phyloP scores from a whole-genome alignment of 768 basidiomycete genomes.

The Kwoniella botswanensis region DNA sequence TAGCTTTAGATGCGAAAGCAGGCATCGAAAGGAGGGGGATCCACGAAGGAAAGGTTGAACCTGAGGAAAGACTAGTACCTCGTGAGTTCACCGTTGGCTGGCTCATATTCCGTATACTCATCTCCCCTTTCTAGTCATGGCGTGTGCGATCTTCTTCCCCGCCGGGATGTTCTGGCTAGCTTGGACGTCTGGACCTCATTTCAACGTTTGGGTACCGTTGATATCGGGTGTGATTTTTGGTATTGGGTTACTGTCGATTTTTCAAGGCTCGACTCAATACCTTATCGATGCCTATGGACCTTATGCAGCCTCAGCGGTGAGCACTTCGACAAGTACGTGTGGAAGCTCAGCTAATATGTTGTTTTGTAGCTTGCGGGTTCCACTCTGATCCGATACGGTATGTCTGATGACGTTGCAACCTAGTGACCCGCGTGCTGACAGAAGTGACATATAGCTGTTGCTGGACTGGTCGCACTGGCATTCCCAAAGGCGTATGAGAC shows the following conservation, averaged over 20 bases:
- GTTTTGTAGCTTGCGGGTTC: constrained; percentile 25
- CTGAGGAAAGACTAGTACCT: constrained; percentile 40
- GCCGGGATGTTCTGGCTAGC: constrained; percentile 43
- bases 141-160: constrained; percentile 25
- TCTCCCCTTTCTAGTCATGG: constrained; percentile 23
- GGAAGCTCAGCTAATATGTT: not conserved
- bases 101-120: not conserved
- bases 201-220: constrained; percentile 33
- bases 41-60: constrained; percentile 35
- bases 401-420: not conserved
- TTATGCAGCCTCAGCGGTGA: constrained; percentile 38
- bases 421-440: constrained; percentile 2
- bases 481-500: constrained; percentile 34
- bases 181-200: constrained; percentile 32
- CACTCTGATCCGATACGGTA: constrained; percentile 35
- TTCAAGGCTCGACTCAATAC: constrained; percentile 38
- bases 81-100: constrained; percentile 20
- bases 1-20: constrained; percentile 29
- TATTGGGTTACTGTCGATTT: constrained; percentile 35
- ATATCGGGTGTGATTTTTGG: constrained; percentile 41
- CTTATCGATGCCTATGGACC: constrained; percentile 42
- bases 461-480: constrained; percentile 36
- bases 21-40: constrained; percentile 34
- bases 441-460: constrained; percentile 6
- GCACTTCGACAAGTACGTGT: not conserved